phyloP scores from a whole-genome alignment of 2,329 filamentous ascomycete genomes.

The Penicillium sp. region DNA sequence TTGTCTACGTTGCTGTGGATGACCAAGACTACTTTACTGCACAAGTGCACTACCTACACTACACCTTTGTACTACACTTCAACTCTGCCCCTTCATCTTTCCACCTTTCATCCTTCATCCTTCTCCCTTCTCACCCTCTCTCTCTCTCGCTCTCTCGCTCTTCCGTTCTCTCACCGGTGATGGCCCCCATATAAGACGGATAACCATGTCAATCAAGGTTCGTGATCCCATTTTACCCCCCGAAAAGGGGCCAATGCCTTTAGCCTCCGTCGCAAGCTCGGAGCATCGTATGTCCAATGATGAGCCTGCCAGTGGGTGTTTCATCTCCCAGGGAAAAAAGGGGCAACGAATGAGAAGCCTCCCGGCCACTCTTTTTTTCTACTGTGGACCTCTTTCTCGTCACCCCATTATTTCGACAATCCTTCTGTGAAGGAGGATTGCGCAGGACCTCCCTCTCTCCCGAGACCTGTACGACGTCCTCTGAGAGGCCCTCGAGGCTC shows the following conservation, averaged over 20 bases:
- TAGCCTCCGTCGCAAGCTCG: slow-evolving; percentile 1
- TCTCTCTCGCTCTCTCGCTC: not conserved
- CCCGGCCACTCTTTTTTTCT: not conserved
- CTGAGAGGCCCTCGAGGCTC: too few relatives aligned
- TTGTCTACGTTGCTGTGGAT: not conserved
- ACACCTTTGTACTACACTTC: too few relatives aligned
- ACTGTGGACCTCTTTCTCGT: not conserved
- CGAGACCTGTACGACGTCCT: too few relatives aligned
- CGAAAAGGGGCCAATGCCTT: not conserved
- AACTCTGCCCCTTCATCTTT: too few relatives aligned
- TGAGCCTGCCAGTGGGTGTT: slow-evolving; percentile 2
- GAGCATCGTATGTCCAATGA: slow-evolving; percentile 1
- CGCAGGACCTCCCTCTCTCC: too few relatives aligned
- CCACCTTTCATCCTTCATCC: not conserved
- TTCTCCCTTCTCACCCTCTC: not conserved
- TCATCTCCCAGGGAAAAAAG: not conserved
- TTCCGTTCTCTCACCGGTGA: too few relatives aligned
- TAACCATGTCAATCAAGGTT: not conserved
- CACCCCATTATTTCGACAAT: not conserved
- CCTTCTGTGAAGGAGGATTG: not conserved
- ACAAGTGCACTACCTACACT: not conserved
- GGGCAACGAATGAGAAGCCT: slow-evolving; percentile 1
- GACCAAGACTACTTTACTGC: not conserved
- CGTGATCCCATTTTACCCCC: not conserved
- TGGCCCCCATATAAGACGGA: not conserved